Evolutionary conservation across 2,329 filamentous ascomycete species (phyloP).

Genomic region (Trichoderma koningiopsis): DNA sequence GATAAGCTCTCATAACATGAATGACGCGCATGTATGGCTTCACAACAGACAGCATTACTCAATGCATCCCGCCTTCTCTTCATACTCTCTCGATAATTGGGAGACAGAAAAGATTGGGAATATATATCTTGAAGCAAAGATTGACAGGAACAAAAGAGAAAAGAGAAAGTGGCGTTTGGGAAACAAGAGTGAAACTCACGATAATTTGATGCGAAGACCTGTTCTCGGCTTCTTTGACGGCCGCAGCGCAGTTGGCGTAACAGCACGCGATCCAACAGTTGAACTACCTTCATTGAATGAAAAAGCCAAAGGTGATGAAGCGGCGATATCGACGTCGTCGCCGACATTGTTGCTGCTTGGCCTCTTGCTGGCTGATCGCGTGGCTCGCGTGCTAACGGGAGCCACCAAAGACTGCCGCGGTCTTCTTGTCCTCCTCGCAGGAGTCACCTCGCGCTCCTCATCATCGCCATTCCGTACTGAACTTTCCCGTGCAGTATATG

Average conservation of each 20-base stretch:
- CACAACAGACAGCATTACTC: neutral
- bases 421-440: slow-evolving; percentile 38
- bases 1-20: neutral
- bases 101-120: neutral
- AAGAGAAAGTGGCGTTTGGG: neutral
- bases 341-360: slow-evolving; percentile 40
- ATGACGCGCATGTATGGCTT: neutral
- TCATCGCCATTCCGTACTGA: slow-evolving; percentile 40
- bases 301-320: slow-evolving; percentile 53
- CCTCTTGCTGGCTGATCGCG: slow-evolving; percentile 56
- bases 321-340: slow-evolving; percentile 57
- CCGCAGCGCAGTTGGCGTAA: slow-evolving; percentile 59
- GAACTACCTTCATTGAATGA: slow-evolving; percentile 52
- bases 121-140: neutral
- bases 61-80: neutral
- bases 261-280: slow-evolving; percentile 58
- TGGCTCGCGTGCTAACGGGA: slow-evolving; percentile 45
- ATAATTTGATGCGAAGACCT: slow-evolving; percentile 67
- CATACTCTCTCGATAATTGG: neutral
- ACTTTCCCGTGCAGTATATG: slow-evolving; percentile 41
- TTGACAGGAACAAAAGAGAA: neutral
- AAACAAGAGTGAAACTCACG: slow-evolving; percentile 51
- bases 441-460: slow-evolving; percentile 37
- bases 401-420: slow-evolving; percentile 42
- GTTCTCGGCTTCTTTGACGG: slow-evolving; percentile 62